phyloP scores from a whole-genome alignment of 2,329 filamentous ascomycete species.

The Chaetomiaceae sp. region DNA sequence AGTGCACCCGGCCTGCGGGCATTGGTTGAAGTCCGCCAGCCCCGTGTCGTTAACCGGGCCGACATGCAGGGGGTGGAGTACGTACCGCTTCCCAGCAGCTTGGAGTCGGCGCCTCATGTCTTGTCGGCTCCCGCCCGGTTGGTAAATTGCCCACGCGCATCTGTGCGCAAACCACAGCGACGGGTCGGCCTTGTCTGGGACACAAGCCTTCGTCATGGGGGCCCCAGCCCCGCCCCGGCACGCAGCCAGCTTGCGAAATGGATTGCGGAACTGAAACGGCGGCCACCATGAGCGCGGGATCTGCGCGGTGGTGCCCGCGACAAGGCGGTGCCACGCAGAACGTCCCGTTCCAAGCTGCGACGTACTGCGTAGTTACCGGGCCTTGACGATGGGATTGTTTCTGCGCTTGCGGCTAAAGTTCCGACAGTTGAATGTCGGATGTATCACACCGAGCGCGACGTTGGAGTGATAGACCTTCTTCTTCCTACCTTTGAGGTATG shows the following conservation, averaged over 20 bases:
- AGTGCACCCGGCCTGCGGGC: neutral
- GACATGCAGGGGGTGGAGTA: constrained; percentile 16
- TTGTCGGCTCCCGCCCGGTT: constrained; percentile 19
- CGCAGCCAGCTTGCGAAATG: constrained; percentile 8
- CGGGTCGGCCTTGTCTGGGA: constrained; percentile 7
- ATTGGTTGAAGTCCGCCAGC: constrained; percentile 10
- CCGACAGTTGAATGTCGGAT: neutral
- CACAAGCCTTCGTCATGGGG: constrained; percentile 4
- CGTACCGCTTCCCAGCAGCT: constrained; percentile 17
- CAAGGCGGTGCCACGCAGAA: neutral
- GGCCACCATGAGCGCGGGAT: neutral
- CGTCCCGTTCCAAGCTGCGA: neutral
- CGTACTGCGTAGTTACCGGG: neutral
- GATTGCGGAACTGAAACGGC: constrained; percentile 6
- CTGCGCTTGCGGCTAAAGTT: constrained; percentile 12
- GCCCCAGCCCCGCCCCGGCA: too few species aligned
- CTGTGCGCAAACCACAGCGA: constrained; percentile 18
- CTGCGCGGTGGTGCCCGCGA: constrained; percentile 5
- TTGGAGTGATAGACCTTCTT: constrained; percentile 9
- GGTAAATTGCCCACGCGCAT: constrained; percentile 19
- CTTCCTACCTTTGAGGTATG: too few species aligned
- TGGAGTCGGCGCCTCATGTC: constrained; percentile 18
- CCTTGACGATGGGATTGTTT: neutral
- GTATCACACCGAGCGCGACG: constrained; percentile 3
- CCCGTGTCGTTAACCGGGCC: constrained; percentile 16